Percentiles rank a stretch among this genome's conserved stretches.
phyloP scores from a whole-genome alignment of 306 rosid genomes.

The apple (Malus domestica) region ASM211411v1 NC_041800.1:32786733-32787232 shows the following conservation, averaged over 20 bases:
- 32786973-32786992: conserved; percentile 95
- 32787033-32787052: conserved; percentile 63
- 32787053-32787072: conserved; percentile 52
- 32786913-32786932: conserved; percentile 74
- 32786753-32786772: conserved; percentile 80
- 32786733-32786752: conserved; percentile 81
- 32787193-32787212: background rate
- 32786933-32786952: conserved; percentile 96
- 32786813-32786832: conserved; percentile 89
- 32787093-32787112: conserved; percentile 78
- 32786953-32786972: conserved; percentile 93
- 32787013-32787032: conserved; percentile 49
- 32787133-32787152: conserved; percentile 32
- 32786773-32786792: conserved; percentile 60
- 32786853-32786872: conserved; percentile 88
- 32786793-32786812: conserved; percentile 78
- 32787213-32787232: background rate
- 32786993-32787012: conserved; percentile 67
- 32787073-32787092: conserved; percentile 85
- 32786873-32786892: conserved; percentile 61
- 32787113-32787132: conserved; percentile 94
- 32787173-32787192: background rate
- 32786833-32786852: conserved; percentile 84
- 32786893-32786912: conserved; percentile 90
- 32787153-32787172: conserved; percentile 17